Conservation (phyloP, 768 basidiomycete genomes). For the Lentinula guzmanii region DNA sequence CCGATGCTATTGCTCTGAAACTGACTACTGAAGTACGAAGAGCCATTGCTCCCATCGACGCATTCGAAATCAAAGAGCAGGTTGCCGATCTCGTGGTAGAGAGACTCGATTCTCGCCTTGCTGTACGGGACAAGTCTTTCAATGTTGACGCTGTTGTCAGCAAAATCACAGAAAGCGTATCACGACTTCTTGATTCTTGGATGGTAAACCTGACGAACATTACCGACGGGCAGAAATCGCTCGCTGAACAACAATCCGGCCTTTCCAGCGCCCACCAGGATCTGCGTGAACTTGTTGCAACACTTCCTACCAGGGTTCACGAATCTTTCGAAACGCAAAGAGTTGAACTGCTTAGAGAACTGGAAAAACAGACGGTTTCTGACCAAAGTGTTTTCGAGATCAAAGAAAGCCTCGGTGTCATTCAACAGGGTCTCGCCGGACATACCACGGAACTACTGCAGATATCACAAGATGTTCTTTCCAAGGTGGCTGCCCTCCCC, state of each 20-base stretch:
- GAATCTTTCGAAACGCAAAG: constrained; percentile 39
- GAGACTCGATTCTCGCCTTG: constrained; percentile 73
- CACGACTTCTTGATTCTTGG: constrained; percentile 37
- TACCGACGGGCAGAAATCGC: constrained; percentile 33
- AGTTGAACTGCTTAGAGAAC: constrained; percentile 20
- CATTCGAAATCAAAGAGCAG: constrained; percentile 84
- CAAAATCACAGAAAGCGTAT: constrained; percentile 51
- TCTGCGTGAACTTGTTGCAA: constrained; percentile 33
- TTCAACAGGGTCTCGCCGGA: constrained; percentile 46
- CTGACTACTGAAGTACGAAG: constrained; percentile 66
- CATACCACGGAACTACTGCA: constrained; percentile 44
- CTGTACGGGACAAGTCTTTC: constrained; percentile 68
- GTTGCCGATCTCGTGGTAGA: constrained; percentile 87
- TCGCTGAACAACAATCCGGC: constrained; percentile 30
- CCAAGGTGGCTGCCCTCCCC: constrained; percentile 54
- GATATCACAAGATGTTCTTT: constrained; percentile 45
- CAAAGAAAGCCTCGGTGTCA: constrained; percentile 40
- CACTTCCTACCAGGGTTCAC: constrained; percentile 41
- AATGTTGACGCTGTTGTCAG: constrained; percentile 53
- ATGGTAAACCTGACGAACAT: constrained; percentile 33
- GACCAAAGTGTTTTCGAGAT: constrained; percentile 36
- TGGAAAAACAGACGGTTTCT: constrained; percentile 15
- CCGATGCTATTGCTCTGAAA: constrained; percentile 48
- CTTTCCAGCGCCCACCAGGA: constrained; percentile 34
- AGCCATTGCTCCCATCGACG: constrained; percentile 70